Base-by-base conservation (phyloP, 371 early-diverging fungal genomes). In the Actinomucor elegans region DNA sequence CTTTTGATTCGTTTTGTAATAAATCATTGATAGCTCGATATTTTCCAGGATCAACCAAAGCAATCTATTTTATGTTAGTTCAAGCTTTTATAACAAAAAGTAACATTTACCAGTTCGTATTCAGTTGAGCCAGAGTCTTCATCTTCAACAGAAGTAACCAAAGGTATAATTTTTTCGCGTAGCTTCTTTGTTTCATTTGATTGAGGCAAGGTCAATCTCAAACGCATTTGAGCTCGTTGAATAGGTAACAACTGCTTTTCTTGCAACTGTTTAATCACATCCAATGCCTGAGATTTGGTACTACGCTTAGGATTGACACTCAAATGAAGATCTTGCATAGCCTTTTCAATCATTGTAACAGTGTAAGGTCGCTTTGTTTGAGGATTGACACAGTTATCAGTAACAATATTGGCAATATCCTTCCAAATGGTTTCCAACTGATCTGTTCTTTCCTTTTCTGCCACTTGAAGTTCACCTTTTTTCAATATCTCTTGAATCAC, bases 331-430 rank as follows among this genome's bases (percentile, higher is more conserved):
- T 97, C 96, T 4, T 80, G 79, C 89, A 99, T 91, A 12, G 94
- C 91, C 73, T 97, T 96, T 67, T 99, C 98, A 52, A 99, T 95
- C 89, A 97, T 94, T 12, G 94, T 90, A 29, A 93, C 90, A 0
- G 99, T 90, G 55, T 99, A 96, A 1, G 97, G 96, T 41, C 94
- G 82, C 65, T 94, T 93, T 5, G 96, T 96, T 38, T 86, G 84
- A 15, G 98, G 98, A 61, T 99, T 96, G 57, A 99, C 86, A 59
- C 94, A 94, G 58, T 91, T 94, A 33, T 94, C 94, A 3, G 96
- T 89, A 1, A 98, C 91, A 26, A 89, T 93, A 1, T 90, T 91
- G 12, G 94, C 96, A 61, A 99, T 96, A 67, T 97, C 98, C 33
- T 86, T 83, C 63, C 84, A 83, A 70, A 88, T 79, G 29, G 84